Evolutionary conservation across 169 alveolate species (phyloP).

Genomic region (Plasmodium cynomolgi): DNA sequence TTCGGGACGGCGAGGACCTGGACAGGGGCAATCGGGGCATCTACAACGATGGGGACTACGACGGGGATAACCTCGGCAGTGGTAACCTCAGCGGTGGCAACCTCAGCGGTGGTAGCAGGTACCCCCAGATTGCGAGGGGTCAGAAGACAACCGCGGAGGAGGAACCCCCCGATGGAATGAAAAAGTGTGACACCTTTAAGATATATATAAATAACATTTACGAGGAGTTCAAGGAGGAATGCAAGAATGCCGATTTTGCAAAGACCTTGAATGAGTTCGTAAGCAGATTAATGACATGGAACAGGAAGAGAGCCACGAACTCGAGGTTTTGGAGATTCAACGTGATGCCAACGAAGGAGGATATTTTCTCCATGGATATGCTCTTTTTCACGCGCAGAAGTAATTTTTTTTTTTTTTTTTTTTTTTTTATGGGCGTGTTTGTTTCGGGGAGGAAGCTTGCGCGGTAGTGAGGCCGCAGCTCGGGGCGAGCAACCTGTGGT

Average conservation of each 20-base stretch:
- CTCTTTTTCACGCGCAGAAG: constrained; percentile 29
- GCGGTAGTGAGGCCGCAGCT: neutral
- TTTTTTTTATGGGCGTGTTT: neutral
- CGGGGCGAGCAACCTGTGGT: neutral
- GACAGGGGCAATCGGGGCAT: neutral
- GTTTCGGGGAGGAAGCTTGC: neutral
- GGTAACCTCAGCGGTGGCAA: neutral
- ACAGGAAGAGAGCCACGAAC: constrained; percentile 15
- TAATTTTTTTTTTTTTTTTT: constrained; percentile 3
- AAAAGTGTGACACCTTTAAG: constrained; percentile 21
- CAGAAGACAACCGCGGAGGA: neutral
- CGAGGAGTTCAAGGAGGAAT: constrained; percentile 50
- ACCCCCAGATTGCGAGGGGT: neutral
- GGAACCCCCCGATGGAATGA: neutral
- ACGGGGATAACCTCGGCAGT: neutral
- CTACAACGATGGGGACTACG: neutral
- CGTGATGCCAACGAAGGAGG: constrained; percentile 42
- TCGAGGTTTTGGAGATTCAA: constrained; percentile 36
- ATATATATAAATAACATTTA: constrained; percentile 29
- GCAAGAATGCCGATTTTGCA: constrained; percentile 36
- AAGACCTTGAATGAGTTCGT: neutral
- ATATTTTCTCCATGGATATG: constrained; percentile 19
- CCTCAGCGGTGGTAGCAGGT: neutral
- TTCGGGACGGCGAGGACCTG: neutral
- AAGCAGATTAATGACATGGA: constrained; percentile 12